A percentile compares a stretch with the other conserved stretches of the same genome.
Conservation (phyloP, 1,284 basidiomycete species). For the Athelia sp. region DNA sequence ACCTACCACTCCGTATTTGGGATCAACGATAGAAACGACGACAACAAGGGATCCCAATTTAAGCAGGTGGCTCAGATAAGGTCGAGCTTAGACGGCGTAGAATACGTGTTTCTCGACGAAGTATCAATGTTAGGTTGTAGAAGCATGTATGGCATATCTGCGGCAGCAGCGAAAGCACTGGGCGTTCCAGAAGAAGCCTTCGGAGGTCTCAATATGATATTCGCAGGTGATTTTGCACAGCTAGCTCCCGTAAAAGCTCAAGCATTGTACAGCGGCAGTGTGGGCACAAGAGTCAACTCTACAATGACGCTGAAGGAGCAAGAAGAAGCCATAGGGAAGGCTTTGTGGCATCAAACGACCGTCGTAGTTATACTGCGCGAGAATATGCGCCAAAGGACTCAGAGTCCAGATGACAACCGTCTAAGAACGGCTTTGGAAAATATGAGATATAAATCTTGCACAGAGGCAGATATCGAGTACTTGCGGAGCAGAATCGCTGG, state of each 20-base stretch:
- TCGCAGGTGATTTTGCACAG: no score
- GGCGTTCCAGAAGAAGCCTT: no score
- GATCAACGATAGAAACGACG: conserved; percentile 9
- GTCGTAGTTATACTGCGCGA: conserved; percentile 27
- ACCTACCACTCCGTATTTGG: conserved; percentile 28
- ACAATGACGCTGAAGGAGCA: no score
- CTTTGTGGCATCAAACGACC: conserved; percentile 31
- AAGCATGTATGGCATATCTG: conserved; percentile 15
- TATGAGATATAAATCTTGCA: conserved; percentile 30
- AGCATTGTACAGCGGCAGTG: no score
- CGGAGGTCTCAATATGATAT: no score
- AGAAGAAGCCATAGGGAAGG: no score
- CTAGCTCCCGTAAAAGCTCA: no score
- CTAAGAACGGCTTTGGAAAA: conserved; percentile 26
- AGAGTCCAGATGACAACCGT: conserved; percentile 17
- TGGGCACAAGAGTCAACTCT: no score
- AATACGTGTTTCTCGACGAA: conserved; percentile 25
- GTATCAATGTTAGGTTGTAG: conserved; percentile 21
- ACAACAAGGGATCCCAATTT: background rate
- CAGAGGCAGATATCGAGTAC: conserved; percentile 24
- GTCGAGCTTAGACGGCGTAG: conserved; percentile 12
- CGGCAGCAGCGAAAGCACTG: conserved; percentile 8
- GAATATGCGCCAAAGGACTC: conserved; percentile 29
- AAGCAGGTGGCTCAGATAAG: background rate
- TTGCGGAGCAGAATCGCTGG: conserved; percentile 17